Conservation (phyloP, 768 basidiomycete genomes). For the Ramaria rubella region DNA sequence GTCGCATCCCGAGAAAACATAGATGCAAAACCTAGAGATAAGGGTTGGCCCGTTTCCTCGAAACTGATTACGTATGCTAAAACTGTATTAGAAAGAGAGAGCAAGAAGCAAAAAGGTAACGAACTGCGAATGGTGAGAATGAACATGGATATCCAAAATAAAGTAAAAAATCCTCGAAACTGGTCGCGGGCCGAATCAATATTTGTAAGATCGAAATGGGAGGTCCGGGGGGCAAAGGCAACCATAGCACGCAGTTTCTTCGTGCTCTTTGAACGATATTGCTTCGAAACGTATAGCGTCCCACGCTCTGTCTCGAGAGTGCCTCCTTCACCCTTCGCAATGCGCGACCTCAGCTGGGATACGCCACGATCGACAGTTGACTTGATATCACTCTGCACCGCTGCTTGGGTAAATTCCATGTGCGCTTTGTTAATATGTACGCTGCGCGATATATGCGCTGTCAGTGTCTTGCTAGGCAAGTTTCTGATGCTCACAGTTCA, state of each 20-base stretch:
- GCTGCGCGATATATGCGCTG: not conserved
- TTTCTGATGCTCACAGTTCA: not conserved
- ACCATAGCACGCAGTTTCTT: slow-evolving; percentile 78
- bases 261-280: slow-evolving; percentile 63
- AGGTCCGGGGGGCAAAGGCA: slow-evolving; percentile 81
- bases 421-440: not conserved
- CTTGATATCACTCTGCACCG: not conserved
- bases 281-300: slow-evolving; percentile 68
- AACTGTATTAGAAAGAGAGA: not conserved
- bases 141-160: slow-evolving; percentile 91
- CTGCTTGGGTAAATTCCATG: not conserved
- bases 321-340: not conserved
- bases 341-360: not conserved
- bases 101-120: not conserved
- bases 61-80: slow-evolving; percentile 57
- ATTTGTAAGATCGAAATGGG: slow-evolving; percentile 79
- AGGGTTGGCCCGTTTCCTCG: slow-evolving; percentile 69
- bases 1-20: slow-evolving; percentile 84
- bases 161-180: slow-evolving; percentile 90
- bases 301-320: slow-evolving; percentile 48
- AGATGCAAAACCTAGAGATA: slow-evolving; percentile 74
- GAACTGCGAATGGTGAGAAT: slow-evolving; percentile 57
- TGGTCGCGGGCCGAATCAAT: slow-evolving; percentile 68
- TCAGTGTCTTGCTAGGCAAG: not conserved
- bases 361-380: not conserved